phyloP scores from a whole-genome alignment of 495 filamentous ascomycete genomes.

The Aspergillus saccharolyticus region DNA sequence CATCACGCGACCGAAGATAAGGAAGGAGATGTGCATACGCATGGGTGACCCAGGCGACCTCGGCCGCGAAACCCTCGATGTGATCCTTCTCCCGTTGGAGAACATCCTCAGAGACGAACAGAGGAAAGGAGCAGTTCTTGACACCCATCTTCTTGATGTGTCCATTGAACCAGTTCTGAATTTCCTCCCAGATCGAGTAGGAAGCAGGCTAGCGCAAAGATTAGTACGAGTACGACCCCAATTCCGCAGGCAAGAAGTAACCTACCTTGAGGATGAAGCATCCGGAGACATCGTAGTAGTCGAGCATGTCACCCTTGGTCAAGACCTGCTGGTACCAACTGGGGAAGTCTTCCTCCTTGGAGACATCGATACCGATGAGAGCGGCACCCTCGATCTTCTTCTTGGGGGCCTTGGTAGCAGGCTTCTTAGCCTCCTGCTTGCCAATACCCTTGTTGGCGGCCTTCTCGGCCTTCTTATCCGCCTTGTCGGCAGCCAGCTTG shows the following conservation, averaged over 20 bases:
- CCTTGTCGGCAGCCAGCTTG: slow-evolving; percentile 61
- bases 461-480: slow-evolving; percentile 45
- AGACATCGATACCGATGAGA: slow-evolving; percentile 79
- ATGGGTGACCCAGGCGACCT: slow-evolving; percentile 98
- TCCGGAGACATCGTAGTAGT: slow-evolving; percentile 89
- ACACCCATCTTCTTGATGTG: slow-evolving; percentile 86
- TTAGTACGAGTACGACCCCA: slow-evolving; percentile 10
- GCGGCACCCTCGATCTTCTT: slow-evolving; percentile 57
- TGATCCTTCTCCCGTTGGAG: slow-evolving; percentile 94
- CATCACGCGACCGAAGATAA: slow-evolving; percentile 5
- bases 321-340: slow-evolving; percentile 96
- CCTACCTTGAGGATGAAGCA: slow-evolving; percentile 85
- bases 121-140: slow-evolving; percentile 90
- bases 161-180: slow-evolving; percentile 82
- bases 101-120: slow-evolving; percentile 88
- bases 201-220: slow-evolving; percentile 52
- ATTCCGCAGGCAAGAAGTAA: background rate
- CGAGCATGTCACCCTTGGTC: slow-evolving; percentile 90
- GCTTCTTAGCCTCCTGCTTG: slow-evolving; percentile 43
- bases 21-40: slow-evolving; percentile 52
- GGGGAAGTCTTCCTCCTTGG: slow-evolving; percentile 82
- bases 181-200: slow-evolving; percentile 89
- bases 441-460: slow-evolving; percentile 48
- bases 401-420: slow-evolving; percentile 27
- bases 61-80: slow-evolving; percentile 94